A percentile compares a stretch with the other conserved stretches of the same genome.
Evolutionary conservation across 306 rosid species (phyloP).

Genomic region (Gastrolobium bilobum): DNA sequence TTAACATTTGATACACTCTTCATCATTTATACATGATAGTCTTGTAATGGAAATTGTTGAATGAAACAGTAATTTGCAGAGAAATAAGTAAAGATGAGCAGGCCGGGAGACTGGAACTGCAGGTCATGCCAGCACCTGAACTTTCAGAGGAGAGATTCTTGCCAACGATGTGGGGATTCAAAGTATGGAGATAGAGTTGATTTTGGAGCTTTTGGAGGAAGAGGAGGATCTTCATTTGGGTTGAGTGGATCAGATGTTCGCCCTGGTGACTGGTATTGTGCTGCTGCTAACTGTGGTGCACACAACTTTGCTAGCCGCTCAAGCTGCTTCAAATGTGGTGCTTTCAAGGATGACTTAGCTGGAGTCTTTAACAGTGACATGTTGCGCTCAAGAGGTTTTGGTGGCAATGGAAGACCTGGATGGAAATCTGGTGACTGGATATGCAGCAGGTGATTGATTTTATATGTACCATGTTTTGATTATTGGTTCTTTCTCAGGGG

Average conservation of each 20-base stretch:
- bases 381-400: conserved; percentile 64
- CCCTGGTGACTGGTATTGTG: conserved; percentile 96
- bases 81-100: conserved; percentile 66
- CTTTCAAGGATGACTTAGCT: conserved; percentile 78
- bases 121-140: conserved; percentile 96
- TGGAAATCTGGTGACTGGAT: conserved; percentile 99
- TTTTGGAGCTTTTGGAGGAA: conserved; percentile 61
- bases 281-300: conserved; percentile 77
- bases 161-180: conserved; percentile 94
- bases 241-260: conserved; percentile 86
- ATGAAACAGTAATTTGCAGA: conserved; percentile 48
- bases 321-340: conserved; percentile 98
- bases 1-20: background rate
- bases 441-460: conserved; percentile 73
- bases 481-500: conserved; percentile 38
- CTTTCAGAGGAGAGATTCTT: conserved; percentile 94
- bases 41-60: conserved; percentile 10
- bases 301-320: conserved; percentile 97
- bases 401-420: conserved; percentile 67
- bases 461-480: conserved; percentile 27
- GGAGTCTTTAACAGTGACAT: conserved; percentile 59
- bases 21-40: background rate
- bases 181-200: conserved; percentile 65
- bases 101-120: conserved; percentile 99
- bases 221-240: conserved; percentile 82